Percentiles rank a stretch among this genome's conserved stretches.
These are phyloP conservation scores for Suillus bovinus DNA, from an alignment of 768 basidiomycete genomes.

Conservation along the genomic window DNA sequence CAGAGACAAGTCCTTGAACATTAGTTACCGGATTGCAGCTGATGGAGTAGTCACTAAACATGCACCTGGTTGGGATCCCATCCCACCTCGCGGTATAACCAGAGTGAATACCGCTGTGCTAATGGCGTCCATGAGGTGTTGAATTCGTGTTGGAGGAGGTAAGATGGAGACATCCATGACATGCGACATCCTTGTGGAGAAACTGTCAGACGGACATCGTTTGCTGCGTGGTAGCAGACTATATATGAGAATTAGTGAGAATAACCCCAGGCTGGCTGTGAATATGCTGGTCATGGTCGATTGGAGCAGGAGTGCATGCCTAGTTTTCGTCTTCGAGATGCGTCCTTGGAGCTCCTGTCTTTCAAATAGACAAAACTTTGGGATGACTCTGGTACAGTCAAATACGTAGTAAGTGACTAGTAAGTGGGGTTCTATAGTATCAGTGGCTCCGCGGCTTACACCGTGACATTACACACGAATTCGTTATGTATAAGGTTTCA, in stretches of 20 bases:
- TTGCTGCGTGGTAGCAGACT: constrained; percentile 44
- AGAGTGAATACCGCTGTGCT: constrained; percentile 77
- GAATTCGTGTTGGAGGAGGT: constrained; percentile 70
- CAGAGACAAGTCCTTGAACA: neutral
- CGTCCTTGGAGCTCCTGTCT: neutral
- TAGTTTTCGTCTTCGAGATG: neutral
- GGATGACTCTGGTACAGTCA: neutral
- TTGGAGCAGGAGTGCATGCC: neutral
- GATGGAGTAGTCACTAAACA: constrained; percentile 7
- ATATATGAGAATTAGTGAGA: constrained; percentile 39
- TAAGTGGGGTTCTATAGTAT: too few species aligned
- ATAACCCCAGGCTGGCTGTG: constrained; percentile 24
- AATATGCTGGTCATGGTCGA: constrained; percentile 16
- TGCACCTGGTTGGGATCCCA: constrained; percentile 72
- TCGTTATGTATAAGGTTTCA: neutral
- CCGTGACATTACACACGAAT: too few species aligned
- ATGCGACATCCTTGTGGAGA: constrained; percentile 94
- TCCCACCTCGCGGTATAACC: constrained; percentile 86
- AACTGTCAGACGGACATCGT: constrained; percentile 47
- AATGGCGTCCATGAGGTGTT: constrained; percentile 71
- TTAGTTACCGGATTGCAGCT: constrained; percentile 13
- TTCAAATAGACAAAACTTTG: neutral
- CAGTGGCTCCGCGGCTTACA: too few species aligned
- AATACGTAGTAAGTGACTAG: neutral
- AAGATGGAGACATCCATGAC: constrained; percentile 95